Evolutionary conservation across 352 stramenopile genomes (phyloP), one percentile per base, ranked within the genome.

Genomic region (Phytophthora pseudosyringae): DNA sequence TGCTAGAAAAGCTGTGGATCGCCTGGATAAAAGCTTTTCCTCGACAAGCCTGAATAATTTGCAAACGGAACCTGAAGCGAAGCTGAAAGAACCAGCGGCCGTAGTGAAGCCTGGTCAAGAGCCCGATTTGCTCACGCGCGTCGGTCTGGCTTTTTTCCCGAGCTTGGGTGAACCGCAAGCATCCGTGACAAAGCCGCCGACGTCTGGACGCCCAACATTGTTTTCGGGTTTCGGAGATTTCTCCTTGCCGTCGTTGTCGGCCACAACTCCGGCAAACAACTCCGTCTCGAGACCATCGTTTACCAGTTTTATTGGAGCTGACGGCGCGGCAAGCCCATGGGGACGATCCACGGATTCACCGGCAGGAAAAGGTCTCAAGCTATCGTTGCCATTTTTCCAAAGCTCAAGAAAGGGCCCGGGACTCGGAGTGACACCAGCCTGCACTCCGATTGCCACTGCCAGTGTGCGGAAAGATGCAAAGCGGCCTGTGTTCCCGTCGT

Each of bases 381-480:
- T 89, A 13, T 77, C 83, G 1, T 56, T 92, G 6, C 80, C 81
- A 10, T 82, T 92, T 45, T 90, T 92, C 48, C 83, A 92, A 59
- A 88, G 81, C 49, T 85, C 88, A 9, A 71, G 78, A 54, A 84
- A 83, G 43, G 81, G 78, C 4, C 81, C 80, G 8, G 76, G 73
- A 7, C 60, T 90, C 2, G 78, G 81, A 0, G 67, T 67, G 10
- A 92, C 81, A 15, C 83, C 83, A n/a, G 83, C 83, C 8, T 80
- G 73, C 1, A 92, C 83, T 1, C 83, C 83, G 13, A 88, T 92
- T 38, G 83, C 80, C 15, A 89, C 81, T 6, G 83, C 77, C 0
- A 92, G 80, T 56, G 78, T 92, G 13, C 72, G 83, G 3, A 90
- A 92, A 62, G 83, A 92, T 47, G 78, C 76, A 0, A 85, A 89